phyloP scores from a whole-genome alignment of 2,329 filamentous ascomycete genomes.

The Epichloe hybrida region DNA sequence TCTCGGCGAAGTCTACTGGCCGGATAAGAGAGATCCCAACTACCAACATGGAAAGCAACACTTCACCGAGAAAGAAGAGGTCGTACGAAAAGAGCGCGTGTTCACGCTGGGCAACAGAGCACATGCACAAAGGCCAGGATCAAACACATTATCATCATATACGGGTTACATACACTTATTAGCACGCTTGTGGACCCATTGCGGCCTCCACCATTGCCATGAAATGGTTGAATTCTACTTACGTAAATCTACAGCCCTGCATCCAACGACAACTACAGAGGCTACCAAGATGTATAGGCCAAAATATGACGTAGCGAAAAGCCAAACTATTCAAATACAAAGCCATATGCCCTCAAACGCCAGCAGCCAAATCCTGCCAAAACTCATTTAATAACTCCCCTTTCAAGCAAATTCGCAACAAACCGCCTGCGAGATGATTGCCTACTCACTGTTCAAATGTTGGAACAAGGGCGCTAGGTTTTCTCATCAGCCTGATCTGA shows the following conservation, averaged over 20 bases:
- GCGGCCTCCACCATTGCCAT: not conserved
- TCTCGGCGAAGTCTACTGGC: not conserved
- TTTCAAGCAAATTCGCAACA: constrained; percentile 17
- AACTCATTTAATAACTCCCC: constrained; percentile 8
- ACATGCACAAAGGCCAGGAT: not conserved
- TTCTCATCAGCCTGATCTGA: not conserved
- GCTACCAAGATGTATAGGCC: constrained; percentile 12
- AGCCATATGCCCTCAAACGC: constrained; percentile 22
- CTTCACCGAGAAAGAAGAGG: not conserved
- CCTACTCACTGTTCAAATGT: not conserved
- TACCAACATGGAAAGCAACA: not conserved
- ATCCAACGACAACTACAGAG: not conserved
- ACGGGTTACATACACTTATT: too few species aligned
- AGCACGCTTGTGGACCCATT: not conserved
- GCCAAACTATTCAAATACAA: constrained; percentile 11
- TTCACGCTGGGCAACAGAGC: not conserved
- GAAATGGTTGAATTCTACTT: not conserved
- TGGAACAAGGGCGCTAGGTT: not conserved
- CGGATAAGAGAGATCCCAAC: not conserved
- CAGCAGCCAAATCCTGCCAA: constrained; percentile 20
- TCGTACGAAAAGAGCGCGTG: not conserved
- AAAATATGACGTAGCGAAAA: constrained; percentile 1
- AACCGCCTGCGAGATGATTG: not conserved
- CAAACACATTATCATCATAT: not conserved
- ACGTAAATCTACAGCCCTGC: not conserved